These are phyloP conservation scores for Buddleja alternifolia DNA, from an alignment of 257 asterid species.

Conservation along the genomic window DNA sequence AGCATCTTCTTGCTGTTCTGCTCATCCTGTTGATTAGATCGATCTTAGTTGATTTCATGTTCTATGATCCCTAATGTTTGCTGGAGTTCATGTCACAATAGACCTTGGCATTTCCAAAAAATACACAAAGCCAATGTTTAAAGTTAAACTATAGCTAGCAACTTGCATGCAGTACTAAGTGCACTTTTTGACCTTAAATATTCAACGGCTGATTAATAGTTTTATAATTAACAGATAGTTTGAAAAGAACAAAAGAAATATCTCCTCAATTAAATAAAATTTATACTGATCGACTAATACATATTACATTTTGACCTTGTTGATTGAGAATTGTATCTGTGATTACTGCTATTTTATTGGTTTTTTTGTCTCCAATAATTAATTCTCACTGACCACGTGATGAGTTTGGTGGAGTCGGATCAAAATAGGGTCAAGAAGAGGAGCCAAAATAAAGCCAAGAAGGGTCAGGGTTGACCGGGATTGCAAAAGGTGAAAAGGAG, in stretches of 20 bases:
- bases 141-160: neutral
- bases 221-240: neutral
- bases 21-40: conserved; percentile 17
- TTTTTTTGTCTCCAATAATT: no score
- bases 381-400: no score
- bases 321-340: no score
- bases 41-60: neutral
- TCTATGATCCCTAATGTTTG: neutral
- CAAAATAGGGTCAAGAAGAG: no score
- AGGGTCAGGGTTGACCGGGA: no score
- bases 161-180: neutral
- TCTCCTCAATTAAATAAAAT: neutral
- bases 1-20: neutral
- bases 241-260: neutral
- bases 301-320: no score
- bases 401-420: no score
- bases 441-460: no score
- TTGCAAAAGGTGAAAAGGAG: no score
- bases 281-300: conserved; percentile 7
- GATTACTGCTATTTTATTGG: no score
- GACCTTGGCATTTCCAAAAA: conserved; percentile 12
- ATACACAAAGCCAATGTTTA: conserved; percentile 14
- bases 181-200: neutral
- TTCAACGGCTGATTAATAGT: neutral
- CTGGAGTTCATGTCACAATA: conserved; percentile 9